Conservation (phyloP, 2,329 filamentous ascomycete genomes). For the Hymenoscyphus scutula region DNA sequence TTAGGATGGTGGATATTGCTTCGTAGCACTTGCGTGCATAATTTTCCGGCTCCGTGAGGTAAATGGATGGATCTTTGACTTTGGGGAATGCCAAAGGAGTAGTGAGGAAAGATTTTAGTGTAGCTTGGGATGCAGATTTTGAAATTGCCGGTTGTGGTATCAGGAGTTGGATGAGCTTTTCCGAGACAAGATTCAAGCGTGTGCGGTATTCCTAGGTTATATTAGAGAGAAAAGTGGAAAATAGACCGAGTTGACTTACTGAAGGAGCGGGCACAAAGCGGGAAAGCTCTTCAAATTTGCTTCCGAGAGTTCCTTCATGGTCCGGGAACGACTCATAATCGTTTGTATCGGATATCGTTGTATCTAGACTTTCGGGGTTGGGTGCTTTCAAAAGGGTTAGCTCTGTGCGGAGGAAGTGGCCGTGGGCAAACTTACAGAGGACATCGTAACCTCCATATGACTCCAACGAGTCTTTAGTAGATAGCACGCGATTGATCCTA, state of each 20-base stretch:
- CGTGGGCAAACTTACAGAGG: conserved; percentile 29
- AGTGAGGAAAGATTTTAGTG: conserved; percentile 7
- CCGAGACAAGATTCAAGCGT: conserved; percentile 23
- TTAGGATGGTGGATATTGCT: conserved; percentile 27
- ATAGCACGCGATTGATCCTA: conserved; percentile 31
- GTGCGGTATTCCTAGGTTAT: conserved; percentile 24
- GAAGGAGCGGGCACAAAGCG: conserved; percentile 29
- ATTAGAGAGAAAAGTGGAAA: conserved; percentile 13
- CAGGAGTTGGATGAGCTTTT: conserved; percentile 26
- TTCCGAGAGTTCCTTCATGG: conserved; percentile 29
- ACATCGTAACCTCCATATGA: conserved; percentile 29
- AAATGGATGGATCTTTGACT: conserved; percentile 11
- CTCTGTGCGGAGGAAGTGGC: not conserved
- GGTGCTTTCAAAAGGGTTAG: conserved; percentile 10
- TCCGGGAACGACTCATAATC: conserved; percentile 36
- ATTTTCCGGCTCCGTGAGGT: conserved; percentile 25
- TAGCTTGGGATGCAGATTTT: conserved; percentile 12
- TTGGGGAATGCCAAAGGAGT: not conserved
- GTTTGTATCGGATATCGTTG: conserved; percentile 28
- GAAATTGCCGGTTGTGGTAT: conserved; percentile 13
- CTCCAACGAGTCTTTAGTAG: conserved; percentile 16
- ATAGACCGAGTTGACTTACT: conserved; percentile 22
- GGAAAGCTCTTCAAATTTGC: conserved; percentile 29
- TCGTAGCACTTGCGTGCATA: conserved; percentile 22
- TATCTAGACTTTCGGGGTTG: conserved; percentile 16